Percentiles rank a stretch among this genome's conserved stretches.
Conservation (phyloP, 257 asterid species). For the Parsonsia alboflavescens region DNA sequence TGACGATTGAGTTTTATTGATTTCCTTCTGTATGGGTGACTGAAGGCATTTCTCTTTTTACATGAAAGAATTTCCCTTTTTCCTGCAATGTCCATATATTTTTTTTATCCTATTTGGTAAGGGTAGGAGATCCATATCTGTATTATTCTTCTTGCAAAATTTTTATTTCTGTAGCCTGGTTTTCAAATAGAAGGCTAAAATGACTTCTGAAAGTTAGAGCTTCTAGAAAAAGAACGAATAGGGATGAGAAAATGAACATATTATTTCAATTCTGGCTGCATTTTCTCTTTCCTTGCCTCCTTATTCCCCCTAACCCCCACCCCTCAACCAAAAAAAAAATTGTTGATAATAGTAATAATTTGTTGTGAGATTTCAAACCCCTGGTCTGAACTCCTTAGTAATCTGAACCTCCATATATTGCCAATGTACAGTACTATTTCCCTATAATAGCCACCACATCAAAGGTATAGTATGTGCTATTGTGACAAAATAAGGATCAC, state of each 20-base stretch:
- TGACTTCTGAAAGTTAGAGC: background rate
- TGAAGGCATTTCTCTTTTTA: background rate
- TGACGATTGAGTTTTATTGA: background rate
- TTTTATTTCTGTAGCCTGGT: background rate
- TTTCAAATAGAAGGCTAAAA: background rate
- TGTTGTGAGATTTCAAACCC: background rate
- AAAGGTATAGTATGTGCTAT: no score
- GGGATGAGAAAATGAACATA: background rate
- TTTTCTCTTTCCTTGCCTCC: no score
- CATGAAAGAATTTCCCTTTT: background rate
- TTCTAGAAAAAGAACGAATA: background rate
- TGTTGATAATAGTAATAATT: no score
- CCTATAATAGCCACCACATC: no score
- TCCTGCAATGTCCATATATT: background rate
- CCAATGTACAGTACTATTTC: background rate
- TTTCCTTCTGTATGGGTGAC: background rate
- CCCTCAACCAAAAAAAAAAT: background rate
- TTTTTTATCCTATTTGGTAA: background rate
- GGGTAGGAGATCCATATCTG: background rate
- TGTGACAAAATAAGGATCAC: no score
- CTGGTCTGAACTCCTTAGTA: background rate
- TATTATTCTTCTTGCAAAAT: background rate
- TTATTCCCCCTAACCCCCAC: background rate
- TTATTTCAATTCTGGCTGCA: background rate
- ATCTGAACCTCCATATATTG: background rate